phyloP scores from a whole-genome alignment of 768 basidiomycete genomes.

The Russula olivacea region DNA sequence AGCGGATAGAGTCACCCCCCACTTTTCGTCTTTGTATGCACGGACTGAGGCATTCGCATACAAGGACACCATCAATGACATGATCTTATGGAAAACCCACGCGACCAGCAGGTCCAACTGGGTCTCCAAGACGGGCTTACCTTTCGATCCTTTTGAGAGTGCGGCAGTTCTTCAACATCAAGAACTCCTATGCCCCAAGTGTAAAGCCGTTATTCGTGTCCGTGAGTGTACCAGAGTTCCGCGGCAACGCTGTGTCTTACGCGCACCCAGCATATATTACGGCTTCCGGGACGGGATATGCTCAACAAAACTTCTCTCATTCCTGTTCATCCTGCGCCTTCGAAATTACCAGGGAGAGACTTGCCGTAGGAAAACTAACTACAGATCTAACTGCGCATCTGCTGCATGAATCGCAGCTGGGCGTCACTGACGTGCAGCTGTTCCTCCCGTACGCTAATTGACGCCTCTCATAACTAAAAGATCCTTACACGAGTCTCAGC shows the following conservation, averaged over 20 bases:
- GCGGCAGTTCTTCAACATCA: constrained; percentile 28
- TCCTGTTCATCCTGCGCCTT: constrained; percentile 38
- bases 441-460: constrained; percentile 35
- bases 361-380: constrained; percentile 41
- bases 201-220: constrained; percentile 29
- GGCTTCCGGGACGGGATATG: constrained; percentile 41
- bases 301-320: constrained; percentile 38
- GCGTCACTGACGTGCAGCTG: constrained; percentile 23
- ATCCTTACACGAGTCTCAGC: neutral
- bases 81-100: constrained; percentile 22
- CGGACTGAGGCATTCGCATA: neutral
- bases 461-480: neutral
- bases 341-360: constrained; percentile 38
- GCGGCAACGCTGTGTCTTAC: constrained; percentile 12
- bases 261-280: constrained; percentile 37
- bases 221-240: constrained; percentile 30
- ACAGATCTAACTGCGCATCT: constrained; percentile 33
- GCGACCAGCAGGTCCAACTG: constrained; percentile 18
- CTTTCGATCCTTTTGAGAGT: constrained; percentile 36
- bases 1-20: neutral
- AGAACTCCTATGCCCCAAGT: constrained; percentile 33
- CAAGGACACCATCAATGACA: constrained; percentile 26
- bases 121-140: constrained; percentile 25
- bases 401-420: constrained; percentile 22
- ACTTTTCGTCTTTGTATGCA: neutral